Percentiles rank a stretch among this genome's conserved stretches.
Evolutionary conservation across 202 grass and related monocot genomes (phyloP).

Genomic region (Panicum hallii): DNA sequence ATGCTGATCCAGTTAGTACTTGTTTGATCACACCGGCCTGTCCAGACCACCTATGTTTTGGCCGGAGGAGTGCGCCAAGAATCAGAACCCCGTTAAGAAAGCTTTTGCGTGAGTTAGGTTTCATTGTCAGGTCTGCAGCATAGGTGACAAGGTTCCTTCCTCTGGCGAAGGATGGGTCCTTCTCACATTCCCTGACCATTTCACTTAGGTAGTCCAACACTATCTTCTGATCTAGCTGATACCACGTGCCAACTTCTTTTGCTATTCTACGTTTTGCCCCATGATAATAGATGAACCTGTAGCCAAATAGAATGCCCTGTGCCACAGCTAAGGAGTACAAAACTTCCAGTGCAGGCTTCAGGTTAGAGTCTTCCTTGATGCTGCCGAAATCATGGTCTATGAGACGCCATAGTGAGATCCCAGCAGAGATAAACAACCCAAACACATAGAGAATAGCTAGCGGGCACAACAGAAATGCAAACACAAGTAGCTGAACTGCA

Average conservation of each 20-base stretch:
- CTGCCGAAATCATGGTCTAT: not conserved
- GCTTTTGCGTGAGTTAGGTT: not conserved
- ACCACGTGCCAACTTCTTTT: not conserved
- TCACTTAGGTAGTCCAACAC: not conserved
- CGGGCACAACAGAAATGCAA: too few relatives aligned
- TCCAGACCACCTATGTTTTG: too few relatives aligned
- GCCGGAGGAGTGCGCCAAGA: not conserved
- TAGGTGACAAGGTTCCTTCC: conserved; percentile 3
- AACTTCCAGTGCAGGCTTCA: not conserved
- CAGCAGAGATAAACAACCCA: not conserved
- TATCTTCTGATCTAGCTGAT: not conserved
- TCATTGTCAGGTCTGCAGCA: not conserved
- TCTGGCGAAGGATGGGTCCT: not conserved
- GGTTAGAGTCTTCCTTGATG: not conserved
- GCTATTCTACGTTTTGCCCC: not conserved
- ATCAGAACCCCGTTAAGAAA: not conserved
- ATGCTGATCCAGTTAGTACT: not conserved
- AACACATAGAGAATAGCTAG: not conserved
- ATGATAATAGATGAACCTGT: not conserved
- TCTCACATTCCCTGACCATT: not conserved
- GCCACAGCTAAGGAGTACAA: not conserved
- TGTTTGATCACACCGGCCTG: not conserved
- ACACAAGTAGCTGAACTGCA: too few relatives aligned
- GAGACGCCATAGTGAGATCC: not conserved
- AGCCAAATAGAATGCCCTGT: not conserved